phyloP scores from a whole-genome alignment of 148 eudicot genomes.

The Cornus florida region DNA sequence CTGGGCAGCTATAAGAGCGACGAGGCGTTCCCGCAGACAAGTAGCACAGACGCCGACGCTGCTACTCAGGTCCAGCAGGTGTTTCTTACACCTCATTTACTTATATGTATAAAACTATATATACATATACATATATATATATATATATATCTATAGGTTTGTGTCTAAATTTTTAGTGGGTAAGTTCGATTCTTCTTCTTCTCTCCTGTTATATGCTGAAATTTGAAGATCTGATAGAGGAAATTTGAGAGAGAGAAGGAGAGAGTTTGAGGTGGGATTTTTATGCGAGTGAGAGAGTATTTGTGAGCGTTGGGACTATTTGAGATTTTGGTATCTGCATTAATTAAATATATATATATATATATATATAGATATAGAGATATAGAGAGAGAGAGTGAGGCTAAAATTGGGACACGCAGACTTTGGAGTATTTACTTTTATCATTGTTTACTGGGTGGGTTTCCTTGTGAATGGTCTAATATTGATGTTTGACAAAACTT shows the following conservation, averaged over 20 bases:
- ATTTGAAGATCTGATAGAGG: conserved; percentile 1
- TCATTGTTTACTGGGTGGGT: no score
- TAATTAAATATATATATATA: no score
- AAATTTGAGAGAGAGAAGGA: neutral
- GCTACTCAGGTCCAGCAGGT: conserved; percentile 53
- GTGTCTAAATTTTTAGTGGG: neutral
- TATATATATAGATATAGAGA: no score
- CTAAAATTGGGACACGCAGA: no score
- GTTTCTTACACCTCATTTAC: conserved; percentile 81
- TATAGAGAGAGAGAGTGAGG: no score
- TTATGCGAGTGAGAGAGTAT: neutral
- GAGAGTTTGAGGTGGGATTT: neutral
- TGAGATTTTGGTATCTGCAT: neutral
- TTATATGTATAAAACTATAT: neutral
- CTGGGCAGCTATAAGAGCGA: conserved; percentile 43
- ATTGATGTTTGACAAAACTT: no score
- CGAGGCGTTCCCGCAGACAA: conserved; percentile 71
- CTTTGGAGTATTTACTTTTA: no score
- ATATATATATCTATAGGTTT: neutral
- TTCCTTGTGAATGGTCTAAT: no score
- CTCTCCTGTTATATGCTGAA: conserved; percentile 1
- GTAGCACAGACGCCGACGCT: conserved; percentile 75
- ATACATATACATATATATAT: neutral
- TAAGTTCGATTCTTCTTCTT: neutral
- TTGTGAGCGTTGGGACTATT: neutral